Evolutionary conservation across 805 yeast genomes (phyloP).

Genomic region (Yamadazyma olivae): DNA sequence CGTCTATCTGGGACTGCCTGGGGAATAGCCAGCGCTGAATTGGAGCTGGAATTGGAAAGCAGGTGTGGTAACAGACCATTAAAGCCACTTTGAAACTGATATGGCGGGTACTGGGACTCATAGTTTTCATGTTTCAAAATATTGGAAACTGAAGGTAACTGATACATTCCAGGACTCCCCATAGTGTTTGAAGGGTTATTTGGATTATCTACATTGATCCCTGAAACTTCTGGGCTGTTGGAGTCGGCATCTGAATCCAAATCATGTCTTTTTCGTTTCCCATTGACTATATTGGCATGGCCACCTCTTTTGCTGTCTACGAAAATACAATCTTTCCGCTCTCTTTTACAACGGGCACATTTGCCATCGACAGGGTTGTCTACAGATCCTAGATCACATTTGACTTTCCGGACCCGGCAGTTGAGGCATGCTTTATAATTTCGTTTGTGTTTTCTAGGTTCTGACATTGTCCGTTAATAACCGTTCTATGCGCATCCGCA

Average conservation of each 20-base stretch:
- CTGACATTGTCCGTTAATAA: conserved; percentile 5
- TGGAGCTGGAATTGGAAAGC: too few relatives aligned
- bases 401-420: conserved; percentile 80
- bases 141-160: conserved; percentile 14
- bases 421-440: conserved; percentile 81
- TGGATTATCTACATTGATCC: too few relatives aligned
- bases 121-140: conserved; percentile 9
- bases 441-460: conserved; percentile 45
- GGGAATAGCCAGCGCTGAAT: not conserved
- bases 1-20: not conserved
- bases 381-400: conserved; percentile 80
- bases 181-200: too few relatives aligned
- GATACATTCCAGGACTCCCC: not conserved
- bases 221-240: not conserved
- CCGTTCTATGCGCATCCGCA: conserved; percentile 2
- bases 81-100: not conserved
- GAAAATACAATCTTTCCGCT: conserved; percentile 76
- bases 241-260: not conserved
- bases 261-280: conserved; percentile 43
- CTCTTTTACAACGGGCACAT: conserved; percentile 81
- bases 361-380: conserved; percentile 75
- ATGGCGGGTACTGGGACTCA: not conserved
- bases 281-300: conserved; percentile 32
- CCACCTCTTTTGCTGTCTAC: conserved; percentile 38
- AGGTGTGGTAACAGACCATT: too few relatives aligned